Evolutionary conservation across 2,329 filamentous ascomycete species (phyloP), one percentile per base, ranked within the genome.

Genomic region (Exophiala xenobiotica): DNA sequence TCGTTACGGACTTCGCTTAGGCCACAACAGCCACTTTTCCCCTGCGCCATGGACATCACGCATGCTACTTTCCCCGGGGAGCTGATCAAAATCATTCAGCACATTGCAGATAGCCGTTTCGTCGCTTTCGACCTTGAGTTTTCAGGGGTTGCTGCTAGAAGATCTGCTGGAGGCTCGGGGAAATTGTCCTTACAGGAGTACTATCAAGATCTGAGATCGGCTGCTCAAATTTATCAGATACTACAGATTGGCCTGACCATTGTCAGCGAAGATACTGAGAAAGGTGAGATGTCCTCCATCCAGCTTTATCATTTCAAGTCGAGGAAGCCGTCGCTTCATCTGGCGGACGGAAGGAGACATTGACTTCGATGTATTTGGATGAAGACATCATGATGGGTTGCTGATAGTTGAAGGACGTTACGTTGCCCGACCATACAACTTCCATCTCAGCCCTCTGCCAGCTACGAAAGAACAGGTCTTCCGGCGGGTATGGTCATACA

Each of bases 211-310:
- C 74, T 75, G 50, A 85, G 80, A 63, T 68, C 69, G 22, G 81
- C 80, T 2, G 83, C 83, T 3, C 77, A 84, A 54, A 77, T 75
- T 31, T 87, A 82, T 60, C 78, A 83, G 54, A 78, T 87, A 45
- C 69, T 87, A 2, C 84, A 87, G 63, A 68, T 86, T 47, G 84
- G 84, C n/a, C 67, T 87, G 51, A 87, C 84, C 0, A 79, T 82
- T 61, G 81, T 81, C n/a, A 71, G 73, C 46, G 80, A 86, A 63
- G 76, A 83, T 64, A 58, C 63, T 5, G 67, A 75, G 7, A 75
- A 73, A 62, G 77, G 78, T 70, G 67, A 68, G 56, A 6, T 3
- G 18, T 16, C n/a, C 18, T 12, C 8, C n/a, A n/a, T n/a, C n/a
- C n/a, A n/a, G n/a, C n/a, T n/a, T n/a, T n/a, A n/a, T n/a, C n/a